These are phyloP conservation scores for Spizellomyces punctatus DNA, from an alignment of 192 early-diverging fungal species.

Conservation along the genomic window DNA sequence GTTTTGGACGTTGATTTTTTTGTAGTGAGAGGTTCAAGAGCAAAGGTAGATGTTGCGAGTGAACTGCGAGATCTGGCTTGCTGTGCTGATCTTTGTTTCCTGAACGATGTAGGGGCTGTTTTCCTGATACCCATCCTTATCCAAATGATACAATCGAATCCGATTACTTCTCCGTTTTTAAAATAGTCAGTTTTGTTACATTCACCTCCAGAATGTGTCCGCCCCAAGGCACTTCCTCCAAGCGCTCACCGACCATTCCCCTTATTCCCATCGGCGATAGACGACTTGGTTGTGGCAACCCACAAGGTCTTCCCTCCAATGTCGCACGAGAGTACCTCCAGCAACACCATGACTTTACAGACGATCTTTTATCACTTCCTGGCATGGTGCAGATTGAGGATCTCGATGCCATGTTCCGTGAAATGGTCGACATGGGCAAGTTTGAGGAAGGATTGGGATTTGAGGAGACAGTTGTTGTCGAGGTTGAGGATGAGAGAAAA, in stretches of 20 bases:
- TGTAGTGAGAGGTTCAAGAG: no score
- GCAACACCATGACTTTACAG: background rate
- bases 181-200: no score
- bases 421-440: slow-evolving; percentile 8
- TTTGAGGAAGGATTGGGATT: slow-evolving; percentile 8
- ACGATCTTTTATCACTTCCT: background rate
- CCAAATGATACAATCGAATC: no score
- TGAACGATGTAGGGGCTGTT: no score
- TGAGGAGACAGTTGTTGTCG: background rate
- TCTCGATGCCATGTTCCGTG: slow-evolving; percentile 17
- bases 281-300: background rate
- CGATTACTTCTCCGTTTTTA: no score
- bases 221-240: no score
- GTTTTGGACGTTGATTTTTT: no score
- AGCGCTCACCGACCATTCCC: background rate
- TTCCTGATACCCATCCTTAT: no score
- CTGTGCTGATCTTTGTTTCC: no score
- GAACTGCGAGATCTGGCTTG: no score
- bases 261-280: background rate
- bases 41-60: no score
- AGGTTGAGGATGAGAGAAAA: background rate
- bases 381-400: slow-evolving; percentile 26
- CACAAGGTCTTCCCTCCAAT: slow-evolving; percentile 4
- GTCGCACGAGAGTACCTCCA: slow-evolving; percentile 5
- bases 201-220: no score